Evolutionary conservation across 2,329 filamentous ascomycete species (phyloP).

Genomic region (Diaporthe destruens): DNA sequence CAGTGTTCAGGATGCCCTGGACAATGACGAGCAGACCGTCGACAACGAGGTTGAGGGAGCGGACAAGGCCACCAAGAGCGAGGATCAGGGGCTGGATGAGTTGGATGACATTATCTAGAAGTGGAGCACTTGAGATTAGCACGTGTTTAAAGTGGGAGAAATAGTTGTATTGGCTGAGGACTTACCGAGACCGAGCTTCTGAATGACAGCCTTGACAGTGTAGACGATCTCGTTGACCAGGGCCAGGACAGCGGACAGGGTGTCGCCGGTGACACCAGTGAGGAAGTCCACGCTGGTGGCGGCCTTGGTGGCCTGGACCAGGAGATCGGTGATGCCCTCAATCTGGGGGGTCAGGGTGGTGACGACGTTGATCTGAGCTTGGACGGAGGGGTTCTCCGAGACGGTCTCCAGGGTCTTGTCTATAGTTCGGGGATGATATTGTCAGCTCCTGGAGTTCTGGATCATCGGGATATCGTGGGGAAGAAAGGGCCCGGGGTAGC

Average conservation of each 20-base stretch:
- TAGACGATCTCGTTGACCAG: conserved; percentile 47
- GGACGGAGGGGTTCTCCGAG: conserved; percentile 43
- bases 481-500: neutral
- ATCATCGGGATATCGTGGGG: neutral
- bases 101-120: conserved; percentile 41
- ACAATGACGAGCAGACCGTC: conserved; percentile 45
- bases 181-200: conserved; percentile 48
- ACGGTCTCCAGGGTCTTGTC: conserved; percentile 45
- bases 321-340: conserved; percentile 46
- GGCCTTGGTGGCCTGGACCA: conserved; percentile 44
- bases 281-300: conserved; percentile 44
- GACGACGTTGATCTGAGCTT: conserved; percentile 44
- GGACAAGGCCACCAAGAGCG: conserved; percentile 45
- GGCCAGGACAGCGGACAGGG: conserved; percentile 44
- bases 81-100: conserved; percentile 46
- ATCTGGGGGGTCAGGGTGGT: conserved; percentile 45
- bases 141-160: neutral
- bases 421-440: conserved; percentile 23
- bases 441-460: neutral
- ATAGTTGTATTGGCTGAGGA: neutral
- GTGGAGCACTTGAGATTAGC: conserved; percentile 34
- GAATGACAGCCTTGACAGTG: conserved; percentile 47
- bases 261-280: conserved; percentile 39
- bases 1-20: conserved; percentile 43
- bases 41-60: conserved; percentile 46